Percentiles rank a stretch among this genome's conserved stretches.
These are phyloP conservation scores for Lepidium sativum DNA, from an alignment of 345 rosid genomes.

Conservation along the genomic window DNA sequence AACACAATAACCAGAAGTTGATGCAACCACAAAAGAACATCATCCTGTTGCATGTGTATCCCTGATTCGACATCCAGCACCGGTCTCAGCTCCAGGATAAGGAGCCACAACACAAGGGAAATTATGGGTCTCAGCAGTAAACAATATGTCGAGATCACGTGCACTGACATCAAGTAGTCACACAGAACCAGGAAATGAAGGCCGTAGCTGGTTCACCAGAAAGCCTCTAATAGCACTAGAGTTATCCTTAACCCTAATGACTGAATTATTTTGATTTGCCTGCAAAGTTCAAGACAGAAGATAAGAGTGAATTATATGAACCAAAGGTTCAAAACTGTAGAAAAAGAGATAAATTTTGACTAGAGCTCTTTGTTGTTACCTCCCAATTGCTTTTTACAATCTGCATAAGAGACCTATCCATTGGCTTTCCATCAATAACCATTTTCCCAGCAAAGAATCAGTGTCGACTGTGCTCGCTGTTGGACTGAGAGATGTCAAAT, in stretches of 20 bases:
- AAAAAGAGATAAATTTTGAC: neutral
- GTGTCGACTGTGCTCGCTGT: constrained; percentile 90
- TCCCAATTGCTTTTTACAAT: constrained; percentile 89
- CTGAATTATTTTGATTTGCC: constrained; percentile 77
- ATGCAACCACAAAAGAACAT: constrained; percentile 81
- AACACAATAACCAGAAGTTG: constrained; percentile 84
- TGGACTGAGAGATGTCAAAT: constrained; percentile 92
- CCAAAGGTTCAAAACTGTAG: neutral
- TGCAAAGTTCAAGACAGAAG: constrained; percentile 19
- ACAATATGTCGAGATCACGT: constrained; percentile 68
- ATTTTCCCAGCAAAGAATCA: constrained; percentile 95
- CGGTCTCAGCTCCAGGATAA: constrained; percentile 96
- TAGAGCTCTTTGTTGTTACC: constrained; percentile 50
- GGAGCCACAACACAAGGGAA: constrained; percentile 99
- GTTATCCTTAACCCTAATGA: constrained; percentile 88
- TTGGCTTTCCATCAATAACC: constrained; percentile 73
- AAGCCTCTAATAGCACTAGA: constrained; percentile 94
- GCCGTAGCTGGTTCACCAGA: constrained; percentile 57
- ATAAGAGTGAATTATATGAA: neutral
- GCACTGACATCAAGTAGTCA: constrained; percentile 42
- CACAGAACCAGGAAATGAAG: constrained; percentile 57
- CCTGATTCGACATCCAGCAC: constrained; percentile 94
- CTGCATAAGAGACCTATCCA: constrained; percentile 80
- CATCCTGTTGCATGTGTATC: constrained; percentile 98
- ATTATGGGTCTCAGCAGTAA: constrained; percentile 95